phyloP scores from a whole-genome alignment of 192 early-diverging fungal species.

The Coemansia aciculifera region DNA sequence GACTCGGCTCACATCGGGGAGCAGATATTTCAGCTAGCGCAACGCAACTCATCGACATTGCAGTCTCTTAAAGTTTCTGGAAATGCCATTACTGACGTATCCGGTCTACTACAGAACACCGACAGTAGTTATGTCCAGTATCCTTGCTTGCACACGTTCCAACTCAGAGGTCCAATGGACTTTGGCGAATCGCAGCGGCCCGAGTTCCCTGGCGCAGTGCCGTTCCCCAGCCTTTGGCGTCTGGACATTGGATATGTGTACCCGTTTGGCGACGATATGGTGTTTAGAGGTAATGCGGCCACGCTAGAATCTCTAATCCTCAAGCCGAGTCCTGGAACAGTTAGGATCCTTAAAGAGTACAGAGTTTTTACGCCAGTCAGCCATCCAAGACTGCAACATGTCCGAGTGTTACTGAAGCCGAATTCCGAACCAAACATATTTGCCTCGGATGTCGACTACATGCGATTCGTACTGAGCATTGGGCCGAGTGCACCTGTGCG shows the following conservation, averaged over 20 bases:
- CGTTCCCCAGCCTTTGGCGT: not conserved
- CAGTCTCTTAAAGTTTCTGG: no score
- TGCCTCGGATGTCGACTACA: not conserved
- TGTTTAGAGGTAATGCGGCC: not conserved
- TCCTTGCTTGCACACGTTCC: not conserved
- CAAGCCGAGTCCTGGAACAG: not conserved
- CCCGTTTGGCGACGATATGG: not conserved
- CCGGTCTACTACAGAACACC: not conserved
- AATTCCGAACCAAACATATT: not conserved
- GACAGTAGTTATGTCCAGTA: no score
- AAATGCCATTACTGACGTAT: no score
- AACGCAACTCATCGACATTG: no score
- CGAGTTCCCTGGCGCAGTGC: not conserved
- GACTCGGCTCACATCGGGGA: no score
- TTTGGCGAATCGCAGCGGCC: not conserved
- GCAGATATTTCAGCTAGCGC: no score
- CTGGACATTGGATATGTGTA: not conserved
- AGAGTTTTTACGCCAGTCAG: not conserved
- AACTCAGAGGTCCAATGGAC: no score
- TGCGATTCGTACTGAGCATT: not conserved
- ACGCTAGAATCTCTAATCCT: not conserved
- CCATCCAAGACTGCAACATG: not conserved
- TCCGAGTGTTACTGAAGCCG: not conserved
- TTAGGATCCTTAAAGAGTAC: not conserved
- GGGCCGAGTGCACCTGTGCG: not conserved